A percentile compares a stretch with the other conserved stretches of the same genome.
Conservation (phyloP, 495 filamentous ascomycete species). For the Ascobolus immersus region DNA sequence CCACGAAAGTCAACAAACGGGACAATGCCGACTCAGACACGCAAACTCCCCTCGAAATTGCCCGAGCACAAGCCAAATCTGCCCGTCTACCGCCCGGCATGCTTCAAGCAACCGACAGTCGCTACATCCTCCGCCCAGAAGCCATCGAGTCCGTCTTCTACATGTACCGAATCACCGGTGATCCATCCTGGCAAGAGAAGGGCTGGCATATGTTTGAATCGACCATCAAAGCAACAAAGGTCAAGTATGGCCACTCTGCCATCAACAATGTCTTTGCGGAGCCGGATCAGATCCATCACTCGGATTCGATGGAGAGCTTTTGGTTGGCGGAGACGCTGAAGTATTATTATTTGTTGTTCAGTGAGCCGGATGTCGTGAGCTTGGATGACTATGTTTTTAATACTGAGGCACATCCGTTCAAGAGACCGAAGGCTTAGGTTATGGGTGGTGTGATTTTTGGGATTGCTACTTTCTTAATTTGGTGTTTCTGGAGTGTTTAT, state of each 20-base stretch:
- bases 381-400: slow-evolving; percentile 31
- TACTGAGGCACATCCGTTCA: slow-evolving; percentile 55
- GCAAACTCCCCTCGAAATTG: no score
- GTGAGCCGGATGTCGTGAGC: slow-evolving; percentile 37
- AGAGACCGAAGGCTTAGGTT: slow-evolving; percentile 18
- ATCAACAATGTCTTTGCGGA: slow-evolving; percentile 13
- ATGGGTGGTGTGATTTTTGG: no score
- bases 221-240: slow-evolving; percentile 21
- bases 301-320: slow-evolving; percentile 21
- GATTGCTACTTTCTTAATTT: no score
- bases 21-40: no score
- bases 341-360: slow-evolving; percentile 81
- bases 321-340: slow-evolving; percentile 50
- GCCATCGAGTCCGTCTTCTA: slow-evolving; percentile 37
- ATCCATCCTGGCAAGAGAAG: slow-evolving; percentile 27
- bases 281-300: background rate
- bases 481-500: no score
- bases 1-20: no score
- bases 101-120: slow-evolving; percentile 22
- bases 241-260: slow-evolving; percentile 23
- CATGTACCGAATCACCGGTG: slow-evolving; percentile 31
- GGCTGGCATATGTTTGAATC: slow-evolving; percentile 35
- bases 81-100: slow-evolving; percentile 32
- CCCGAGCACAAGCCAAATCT: background rate
- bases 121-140: slow-evolving; percentile 30